These are phyloP conservation scores for Cystobasidium slooffiae DNA, from an alignment of 1,284 basidiomycete species.

Conservation along the genomic window DNA sequence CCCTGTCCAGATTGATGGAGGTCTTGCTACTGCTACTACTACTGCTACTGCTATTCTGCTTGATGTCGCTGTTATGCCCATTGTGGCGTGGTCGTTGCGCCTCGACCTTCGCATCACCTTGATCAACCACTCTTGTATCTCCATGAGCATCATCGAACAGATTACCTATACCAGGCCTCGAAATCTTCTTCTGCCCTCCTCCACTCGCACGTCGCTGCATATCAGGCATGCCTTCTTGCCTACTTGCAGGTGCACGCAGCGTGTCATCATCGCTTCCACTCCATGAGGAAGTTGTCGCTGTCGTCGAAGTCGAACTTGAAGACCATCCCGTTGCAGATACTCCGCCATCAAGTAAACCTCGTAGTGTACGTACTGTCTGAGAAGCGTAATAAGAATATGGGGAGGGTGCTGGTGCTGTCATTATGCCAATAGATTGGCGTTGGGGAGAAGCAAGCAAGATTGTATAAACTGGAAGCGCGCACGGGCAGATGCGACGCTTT, in stretches of 20 bases:
- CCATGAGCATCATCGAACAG: not conserved
- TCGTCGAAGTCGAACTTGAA: not conserved
- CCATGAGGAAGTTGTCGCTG: not conserved
- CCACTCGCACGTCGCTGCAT: not conserved
- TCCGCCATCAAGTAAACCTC: not conserved
- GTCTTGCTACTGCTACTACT: not conserved
- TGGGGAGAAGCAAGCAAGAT: not conserved
- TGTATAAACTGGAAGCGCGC: too few species aligned
- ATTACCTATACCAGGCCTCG: slow-evolving; percentile 3
- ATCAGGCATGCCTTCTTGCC: not conserved
- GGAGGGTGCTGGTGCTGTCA: not conserved
- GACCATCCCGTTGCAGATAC: slow-evolving; percentile 9
- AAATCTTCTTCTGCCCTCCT: not conserved
- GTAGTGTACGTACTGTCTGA: slow-evolving; percentile 17
- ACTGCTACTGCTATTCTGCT: not conserved
- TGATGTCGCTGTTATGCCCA: not conserved
- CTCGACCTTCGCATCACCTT: not conserved
- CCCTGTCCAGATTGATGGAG: not conserved
- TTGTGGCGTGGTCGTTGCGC: not conserved
- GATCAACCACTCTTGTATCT: not conserved
- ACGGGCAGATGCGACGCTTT: too few species aligned
- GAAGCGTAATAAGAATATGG: slow-evolving; percentile 5
- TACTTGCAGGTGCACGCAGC: not conserved
- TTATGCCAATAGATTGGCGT: not conserved
- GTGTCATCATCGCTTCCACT: not conserved